Evolutionary conservation across 2,329 filamentous ascomycete species (phyloP), one percentile per base, ranked within the genome.

Genomic region (Ilyonectria mors-panacis): DNA sequence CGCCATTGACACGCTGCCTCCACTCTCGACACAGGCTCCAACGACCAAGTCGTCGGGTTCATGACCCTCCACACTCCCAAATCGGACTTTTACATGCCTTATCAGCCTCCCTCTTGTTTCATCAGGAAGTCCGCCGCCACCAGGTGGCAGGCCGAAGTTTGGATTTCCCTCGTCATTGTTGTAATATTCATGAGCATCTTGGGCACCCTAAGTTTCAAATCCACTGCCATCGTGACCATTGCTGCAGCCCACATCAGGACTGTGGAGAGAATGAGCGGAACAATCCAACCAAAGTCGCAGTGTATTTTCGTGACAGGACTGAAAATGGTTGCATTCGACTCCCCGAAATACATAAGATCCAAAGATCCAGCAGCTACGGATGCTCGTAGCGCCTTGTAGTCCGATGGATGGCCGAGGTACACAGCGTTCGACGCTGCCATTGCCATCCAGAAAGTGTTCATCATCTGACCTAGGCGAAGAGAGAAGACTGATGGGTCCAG

Each of bases 131-230:
- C 57, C 44, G 17, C 63, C 63, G 3, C 57, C 56, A 0, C 51
- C 57, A 2, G 51, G 44, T 6, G 57, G 57, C 4, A 65, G 44
- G 23, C 30, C 21, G 30, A 61, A 61, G 19, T 59, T 19, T 15
- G 55, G 39, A 19, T 37, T 54, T 17, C 56, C 17, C 63, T 60
- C 4, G 63, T 65, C 51, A 65, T 28, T 10, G 63, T 44, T 5
- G 63, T 56, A 19, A 65, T 37, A 12, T 65, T 65, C 63, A 65
- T 60, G 23, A 60, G 44, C 63, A 65, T 65, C 26, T 60, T 65
- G 1, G 63, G 63, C 15, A 61, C 45, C 1, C 45, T 37, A 15
- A 66, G 51, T 39, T 66, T 47, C 19, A 66, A 17, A 30, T 66
- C 63, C 4, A 66, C 44, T 7, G 39, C 47, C 58, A 61, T 66